phyloP scores from a whole-genome alignment of 345 rosid species.

The Arabidopsis suecica region DNA sequence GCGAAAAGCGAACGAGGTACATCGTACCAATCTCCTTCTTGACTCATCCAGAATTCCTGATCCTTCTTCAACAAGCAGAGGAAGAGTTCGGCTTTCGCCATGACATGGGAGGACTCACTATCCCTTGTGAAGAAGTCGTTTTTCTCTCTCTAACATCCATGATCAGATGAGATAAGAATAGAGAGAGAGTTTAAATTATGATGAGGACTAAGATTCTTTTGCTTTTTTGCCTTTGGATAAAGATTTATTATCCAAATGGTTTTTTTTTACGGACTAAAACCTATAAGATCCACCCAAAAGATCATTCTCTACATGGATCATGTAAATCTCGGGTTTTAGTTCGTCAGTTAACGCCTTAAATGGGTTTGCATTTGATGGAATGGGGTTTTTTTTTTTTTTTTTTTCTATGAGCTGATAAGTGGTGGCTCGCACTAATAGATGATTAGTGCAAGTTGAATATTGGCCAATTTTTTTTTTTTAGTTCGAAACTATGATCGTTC shows the following conservation, averaged over 20 bases:
- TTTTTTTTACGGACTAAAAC: slow-evolving; percentile 41
- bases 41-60: slow-evolving; percentile 76
- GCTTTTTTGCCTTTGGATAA: slow-evolving; percentile 44
- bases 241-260: slow-evolving; percentile 39
- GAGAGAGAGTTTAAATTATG: slow-evolving; percentile 28
- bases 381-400: not conserved
- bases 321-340: slow-evolving; percentile 41
- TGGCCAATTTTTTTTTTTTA: slow-evolving; percentile 1
- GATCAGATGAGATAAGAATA: slow-evolving; percentile 35
- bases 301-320: slow-evolving; percentile 38
- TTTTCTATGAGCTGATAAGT: slow-evolving; percentile 36
- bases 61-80: slow-evolving; percentile 79
- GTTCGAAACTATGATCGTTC: slow-evolving; percentile 35
- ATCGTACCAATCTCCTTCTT: slow-evolving; percentile 88
- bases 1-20: slow-evolving; percentile 75
- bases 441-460: slow-evolving; percentile 36
- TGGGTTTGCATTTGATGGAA: slow-evolving; percentile 27
- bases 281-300: slow-evolving; percentile 30
- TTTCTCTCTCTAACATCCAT: slow-evolving; percentile 42
- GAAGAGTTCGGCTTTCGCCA: slow-evolving; percentile 96
- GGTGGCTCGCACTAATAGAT: slow-evolving; percentile 26
- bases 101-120: slow-evolving; percentile 85
- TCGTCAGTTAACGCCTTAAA: slow-evolving; percentile 31
- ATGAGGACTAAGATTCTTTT: slow-evolving; percentile 32
- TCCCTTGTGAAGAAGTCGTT: slow-evolving; percentile 92